Conservation (phyloP, 352 stramenopile species). For the Pythium rhizo-oryzae region DNA sequence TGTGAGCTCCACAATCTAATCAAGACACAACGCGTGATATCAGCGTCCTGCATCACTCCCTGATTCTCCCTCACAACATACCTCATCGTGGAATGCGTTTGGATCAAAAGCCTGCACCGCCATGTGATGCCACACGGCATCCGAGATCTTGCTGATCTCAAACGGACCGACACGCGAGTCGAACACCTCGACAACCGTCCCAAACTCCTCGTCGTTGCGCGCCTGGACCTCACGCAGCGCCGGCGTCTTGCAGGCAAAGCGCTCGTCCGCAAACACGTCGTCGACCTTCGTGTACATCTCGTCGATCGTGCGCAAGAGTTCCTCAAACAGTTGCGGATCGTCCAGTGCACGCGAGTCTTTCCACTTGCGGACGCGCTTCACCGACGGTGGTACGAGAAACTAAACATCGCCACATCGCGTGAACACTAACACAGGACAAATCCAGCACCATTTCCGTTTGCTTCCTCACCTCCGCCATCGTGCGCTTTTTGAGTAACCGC, state of each 20-base stretch:
- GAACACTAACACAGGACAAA: not conserved
- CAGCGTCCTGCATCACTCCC: too few species aligned
- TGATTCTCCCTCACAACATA: too few species aligned
- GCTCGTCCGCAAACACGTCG: slow-evolving; percentile 11
- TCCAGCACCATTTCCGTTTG: not conserved
- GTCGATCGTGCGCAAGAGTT: slow-evolving; percentile 6
- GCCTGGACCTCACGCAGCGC: slow-evolving; percentile 15
- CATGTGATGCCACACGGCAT: slow-evolving; percentile 27
- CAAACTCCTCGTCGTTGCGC: slow-evolving; percentile 18
- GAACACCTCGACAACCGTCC: slow-evolving; percentile 21
- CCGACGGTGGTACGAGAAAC: slow-evolving; percentile 8
- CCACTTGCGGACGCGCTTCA: slow-evolving; percentile 15
- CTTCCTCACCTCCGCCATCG: slow-evolving; percentile 17
- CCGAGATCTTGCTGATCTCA: slow-evolving; percentile 9
- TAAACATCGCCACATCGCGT: not conserved
- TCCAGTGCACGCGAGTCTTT: slow-evolving; percentile 11
- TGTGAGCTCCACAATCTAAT: slow-evolving; percentile 12
- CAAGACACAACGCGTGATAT: too few species aligned
- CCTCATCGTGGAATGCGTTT: slow-evolving; percentile 18
- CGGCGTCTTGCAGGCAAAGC: slow-evolving; percentile 12
- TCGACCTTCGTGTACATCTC: slow-evolving; percentile 20
- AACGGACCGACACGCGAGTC: slow-evolving; percentile 21
- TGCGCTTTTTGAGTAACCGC: slow-evolving; percentile 37
- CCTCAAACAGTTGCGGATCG: slow-evolving; percentile 14
- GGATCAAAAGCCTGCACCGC: slow-evolving; percentile 6